Percentiles rank a stretch among this genome's conserved stretches.
Evolutionary conservation across 208 protist genomes (phyloP).

Genomic region (Crithidia thermophila): DNA sequence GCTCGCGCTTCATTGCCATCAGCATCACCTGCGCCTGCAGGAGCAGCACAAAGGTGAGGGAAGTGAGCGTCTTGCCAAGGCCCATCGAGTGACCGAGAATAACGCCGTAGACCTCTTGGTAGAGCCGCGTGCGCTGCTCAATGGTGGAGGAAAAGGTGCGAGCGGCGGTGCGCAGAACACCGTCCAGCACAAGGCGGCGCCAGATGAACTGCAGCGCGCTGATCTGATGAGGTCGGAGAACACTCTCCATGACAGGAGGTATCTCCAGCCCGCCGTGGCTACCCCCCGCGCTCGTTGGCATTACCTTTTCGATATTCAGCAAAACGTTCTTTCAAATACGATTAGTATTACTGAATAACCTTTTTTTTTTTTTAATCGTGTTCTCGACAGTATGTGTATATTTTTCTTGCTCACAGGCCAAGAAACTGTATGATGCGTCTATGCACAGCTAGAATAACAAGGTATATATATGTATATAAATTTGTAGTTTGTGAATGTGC

Average conservation of each 20-base stretch:
- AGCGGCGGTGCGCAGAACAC: constrained; percentile 47
- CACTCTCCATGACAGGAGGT: constrained; percentile 29
- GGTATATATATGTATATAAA: too few relatives aligned
- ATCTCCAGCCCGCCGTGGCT: constrained; percentile 19
- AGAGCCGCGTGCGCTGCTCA: constrained; percentile 48
- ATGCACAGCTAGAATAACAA: too few relatives aligned
- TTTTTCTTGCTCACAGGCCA: too few relatives aligned
- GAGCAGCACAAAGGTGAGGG: constrained; percentile 69
- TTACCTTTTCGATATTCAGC: background rate
- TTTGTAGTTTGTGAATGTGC: too few relatives aligned
- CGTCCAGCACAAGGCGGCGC: constrained; percentile 70
- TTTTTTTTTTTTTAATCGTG: too few relatives aligned
- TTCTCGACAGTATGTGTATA: too few relatives aligned
- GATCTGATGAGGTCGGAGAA: constrained; percentile 74
- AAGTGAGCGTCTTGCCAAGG: constrained; percentile 86
- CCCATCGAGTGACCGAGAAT: constrained; percentile 92
- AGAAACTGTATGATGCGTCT: too few relatives aligned
- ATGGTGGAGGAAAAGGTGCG: constrained; percentile 38
- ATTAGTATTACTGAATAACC: too few relatives aligned
- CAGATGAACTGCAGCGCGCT: constrained; percentile 79
- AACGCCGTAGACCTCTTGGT: constrained; percentile 67
- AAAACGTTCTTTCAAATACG: background rate
- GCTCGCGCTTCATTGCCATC: constrained; percentile 40
- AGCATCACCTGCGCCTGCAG: constrained; percentile 58
- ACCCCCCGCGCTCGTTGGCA: too few relatives aligned